Base-by-base conservation (phyloP, 176 grass and related monocot species). In the Secale cereale region DNA sequence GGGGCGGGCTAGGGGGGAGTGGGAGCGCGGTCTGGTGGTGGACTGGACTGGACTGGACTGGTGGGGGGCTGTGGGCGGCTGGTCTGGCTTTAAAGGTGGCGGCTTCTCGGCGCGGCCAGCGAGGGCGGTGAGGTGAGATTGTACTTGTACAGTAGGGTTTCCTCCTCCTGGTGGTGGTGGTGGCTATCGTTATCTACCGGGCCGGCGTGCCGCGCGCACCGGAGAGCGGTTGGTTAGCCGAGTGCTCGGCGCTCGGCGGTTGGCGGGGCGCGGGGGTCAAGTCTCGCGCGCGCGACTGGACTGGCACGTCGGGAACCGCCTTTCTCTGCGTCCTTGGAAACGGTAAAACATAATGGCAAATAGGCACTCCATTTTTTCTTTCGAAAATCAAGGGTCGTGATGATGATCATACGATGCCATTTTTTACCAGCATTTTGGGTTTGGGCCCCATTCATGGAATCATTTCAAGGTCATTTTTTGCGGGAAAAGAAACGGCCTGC, bases 11-110 rank as follows among this genome's bases (percentile, higher is more conserved):
- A 12, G n/a, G 10, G 10, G 36, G 16, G 48, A 19, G 16, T 17
- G 19, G 5, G 15, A 16, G 16, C 17, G 52, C 52, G 52, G 52
- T 2, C 2, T 22, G 52, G 52, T 56, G 19, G 52, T 56, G 52
- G 52, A 20, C 16, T 74, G 36, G 36, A 37, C 35, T 37, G 40
- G 10, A 43, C 41, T 46, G 43, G 30, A 2, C 30, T 31, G 30
- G 30, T 31, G 30, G 43, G 50, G 71, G 41, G 70, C 23, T 74
- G 39, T 57, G 54, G 54, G 54, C 54, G 41, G 25, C 70, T 50
- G 8, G 84, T 3, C 40, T 43, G 41, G 41, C 37, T 86, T 80
- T 86, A 73, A 79, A 86, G 65, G 76, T 19, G 84, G 65, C 35
- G 36, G 61, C 23, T 7, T 31, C 70, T 32, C 59, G 43, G 5